Percentiles rank a stretch among this genome's conserved stretches.
Conservation (phyloP, 2,329 filamentous ascomycete species). For the Huntiella omanensis region DNA sequence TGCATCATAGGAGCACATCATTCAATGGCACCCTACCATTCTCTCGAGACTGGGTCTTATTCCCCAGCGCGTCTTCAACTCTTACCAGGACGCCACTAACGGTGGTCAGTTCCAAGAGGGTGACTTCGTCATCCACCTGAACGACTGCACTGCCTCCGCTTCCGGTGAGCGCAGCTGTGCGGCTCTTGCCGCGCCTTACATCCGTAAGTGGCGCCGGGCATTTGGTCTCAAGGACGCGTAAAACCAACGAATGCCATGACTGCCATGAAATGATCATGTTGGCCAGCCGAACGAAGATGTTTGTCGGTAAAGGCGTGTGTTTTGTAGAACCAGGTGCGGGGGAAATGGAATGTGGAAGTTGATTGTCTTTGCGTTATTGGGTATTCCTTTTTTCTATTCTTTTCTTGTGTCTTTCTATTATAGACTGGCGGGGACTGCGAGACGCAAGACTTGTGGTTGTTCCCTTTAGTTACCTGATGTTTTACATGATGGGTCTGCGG, state of each 20-base stretch:
- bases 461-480: no score
- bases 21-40: constrained; percentile 94
- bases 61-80: constrained; percentile 69
- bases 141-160: constrained; percentile 42
- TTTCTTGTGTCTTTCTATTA: background rate
- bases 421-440: background rate
- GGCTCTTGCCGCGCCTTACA: constrained; percentile 42
- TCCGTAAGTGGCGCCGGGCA: constrained; percentile 26
- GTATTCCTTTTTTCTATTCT: constrained; percentile 1
- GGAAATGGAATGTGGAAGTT: background rate
- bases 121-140: constrained; percentile 67
- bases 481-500: no score
- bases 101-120: constrained; percentile 60
- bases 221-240: constrained; percentile 25
- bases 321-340: no score
- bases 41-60: constrained; percentile 75
- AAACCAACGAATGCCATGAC: background rate
- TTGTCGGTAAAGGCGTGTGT: no score
- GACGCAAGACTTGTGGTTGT: no score
- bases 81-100: constrained; percentile 42
- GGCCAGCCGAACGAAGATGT: no score
- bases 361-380: background rate
- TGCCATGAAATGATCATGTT: no score
- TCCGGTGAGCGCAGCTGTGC: constrained; percentile 43
- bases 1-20: constrained; percentile 53